Conservation (phyloP, 2,329 filamentous ascomycete species). For the Leptographium lundbergii region DNA sequence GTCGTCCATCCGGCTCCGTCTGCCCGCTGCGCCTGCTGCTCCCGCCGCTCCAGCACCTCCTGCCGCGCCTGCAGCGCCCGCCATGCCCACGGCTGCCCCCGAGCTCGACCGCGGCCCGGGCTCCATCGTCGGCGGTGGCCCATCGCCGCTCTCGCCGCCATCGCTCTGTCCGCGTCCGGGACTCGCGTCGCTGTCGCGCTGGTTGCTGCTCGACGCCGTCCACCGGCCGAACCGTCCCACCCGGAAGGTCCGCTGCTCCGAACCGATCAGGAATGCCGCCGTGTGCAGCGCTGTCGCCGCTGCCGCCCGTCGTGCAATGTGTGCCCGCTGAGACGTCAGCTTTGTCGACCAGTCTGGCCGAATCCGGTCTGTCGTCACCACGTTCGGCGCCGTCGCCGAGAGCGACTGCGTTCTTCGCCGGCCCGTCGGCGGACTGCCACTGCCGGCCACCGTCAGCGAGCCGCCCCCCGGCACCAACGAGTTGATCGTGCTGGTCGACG, state of each 20-base stretch:
- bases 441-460: conserved; percentile 14
- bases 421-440: conserved; percentile 8
- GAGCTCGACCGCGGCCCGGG: conserved; percentile 21
- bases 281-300: conserved; percentile 91
- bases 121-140: conserved; percentile 18
- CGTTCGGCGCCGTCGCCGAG: conserved; percentile 70
- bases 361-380: conserved; percentile 85
- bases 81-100: conserved; percentile 29
- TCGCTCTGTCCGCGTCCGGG: conserved; percentile 15
- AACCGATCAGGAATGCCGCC: conserved; percentile 77
- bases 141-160: conserved; percentile 13
- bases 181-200: conserved; percentile 18
- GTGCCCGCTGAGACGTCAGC: conserved; percentile 68
- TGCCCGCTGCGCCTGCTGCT: conserved; percentile 25
- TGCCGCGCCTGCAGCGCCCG: conserved; percentile 29
- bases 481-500: conserved; percentile 69
- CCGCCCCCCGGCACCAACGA: conserved; percentile 38
- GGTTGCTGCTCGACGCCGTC: conserved; percentile 22
- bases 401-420: conserved; percentile 45
- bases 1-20: conserved; percentile 58
- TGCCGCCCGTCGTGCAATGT: conserved; percentile 75
- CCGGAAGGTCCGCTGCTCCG: conserved; percentile 35
- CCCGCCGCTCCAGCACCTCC: conserved; percentile 18
- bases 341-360: conserved; percentile 93
- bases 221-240: conserved; percentile 48